phyloP scores from a whole-genome alignment of 306 rosid species.

The Cicer bijugum region DNA sequence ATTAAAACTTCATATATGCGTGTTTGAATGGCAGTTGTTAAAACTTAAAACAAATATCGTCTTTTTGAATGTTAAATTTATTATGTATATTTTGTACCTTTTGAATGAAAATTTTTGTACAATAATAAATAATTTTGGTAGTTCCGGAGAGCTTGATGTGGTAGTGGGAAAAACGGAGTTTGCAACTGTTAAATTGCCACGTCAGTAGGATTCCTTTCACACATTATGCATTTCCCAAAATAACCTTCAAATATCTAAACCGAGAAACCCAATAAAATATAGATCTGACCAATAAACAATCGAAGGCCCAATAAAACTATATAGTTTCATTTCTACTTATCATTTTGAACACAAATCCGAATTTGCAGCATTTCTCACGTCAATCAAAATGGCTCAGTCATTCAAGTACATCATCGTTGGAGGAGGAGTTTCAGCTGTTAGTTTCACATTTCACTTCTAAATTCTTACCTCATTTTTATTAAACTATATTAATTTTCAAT shows the following conservation, averaged over 20 bases:
- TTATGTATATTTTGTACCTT: not conserved
- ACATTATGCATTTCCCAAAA: conserved; percentile 41
- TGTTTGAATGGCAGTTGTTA: not conserved
- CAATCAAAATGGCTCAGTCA: conserved; percentile 64
- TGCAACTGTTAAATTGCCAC: conserved; percentile 47
- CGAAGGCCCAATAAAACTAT: no score
- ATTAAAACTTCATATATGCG: not conserved
- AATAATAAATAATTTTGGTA: not conserved
- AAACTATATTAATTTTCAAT: not conserved
- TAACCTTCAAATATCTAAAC: not conserved
- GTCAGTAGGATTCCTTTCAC: conserved; percentile 50
- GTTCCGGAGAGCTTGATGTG: conserved; percentile 3
- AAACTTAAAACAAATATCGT: not conserved
- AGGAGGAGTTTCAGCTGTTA: conserved; percentile 95
- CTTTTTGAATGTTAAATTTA: not conserved
- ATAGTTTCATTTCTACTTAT: conserved; percentile 8
- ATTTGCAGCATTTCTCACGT: conserved; percentile 17
- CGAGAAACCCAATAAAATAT: conserved; percentile 12
- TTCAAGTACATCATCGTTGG: conserved; percentile 90
- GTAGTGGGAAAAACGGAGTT: conserved; percentile 40
- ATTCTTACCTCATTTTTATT: not conserved
- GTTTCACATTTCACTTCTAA: conserved; percentile 44
- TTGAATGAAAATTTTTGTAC: not conserved
- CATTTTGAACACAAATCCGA: conserved; percentile 2
- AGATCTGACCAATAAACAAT: conserved; percentile 26